Percentiles rank a stretch among this genome's conserved stretches.
Evolutionary conservation across 2,329 filamentous ascomycete genomes (phyloP).

Genomic region (Sarocladium brachiariae): DNA sequence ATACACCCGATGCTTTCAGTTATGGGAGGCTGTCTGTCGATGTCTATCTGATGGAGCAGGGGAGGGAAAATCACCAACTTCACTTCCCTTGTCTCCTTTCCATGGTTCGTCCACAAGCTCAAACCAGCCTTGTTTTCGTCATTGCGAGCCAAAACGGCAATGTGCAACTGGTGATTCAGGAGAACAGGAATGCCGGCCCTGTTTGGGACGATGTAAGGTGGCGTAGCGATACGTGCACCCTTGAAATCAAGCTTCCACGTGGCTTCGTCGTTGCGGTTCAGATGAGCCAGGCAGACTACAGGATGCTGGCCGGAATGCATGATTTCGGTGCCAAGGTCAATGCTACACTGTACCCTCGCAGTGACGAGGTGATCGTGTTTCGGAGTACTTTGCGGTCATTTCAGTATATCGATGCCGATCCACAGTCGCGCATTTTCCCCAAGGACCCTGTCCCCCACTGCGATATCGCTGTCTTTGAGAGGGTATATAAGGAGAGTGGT

Average conservation of each 20-base stretch:
- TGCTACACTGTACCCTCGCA: slow-evolving; percentile 58
- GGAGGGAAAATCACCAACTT: slow-evolving; percentile 59
- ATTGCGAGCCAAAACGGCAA: slow-evolving; percentile 75
- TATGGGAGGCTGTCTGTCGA: slow-evolving; percentile 74
- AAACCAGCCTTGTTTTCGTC: slow-evolving; percentile 63
- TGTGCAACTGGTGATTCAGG: slow-evolving; percentile 67
- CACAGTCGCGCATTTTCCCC: slow-evolving; percentile 67
- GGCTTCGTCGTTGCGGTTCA: slow-evolving; percentile 68
- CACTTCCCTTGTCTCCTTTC: slow-evolving; percentile 70
- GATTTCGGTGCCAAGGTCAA: slow-evolving; percentile 77
- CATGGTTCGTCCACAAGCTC: slow-evolving; percentile 61
- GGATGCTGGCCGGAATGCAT: slow-evolving; percentile 73
- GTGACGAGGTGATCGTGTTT: slow-evolving; percentile 65
- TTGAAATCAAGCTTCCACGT: slow-evolving; percentile 66
- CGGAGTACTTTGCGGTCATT: slow-evolving; percentile 65
- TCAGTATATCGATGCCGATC: slow-evolving; percentile 70
- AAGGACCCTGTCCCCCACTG: slow-evolving; percentile 66
- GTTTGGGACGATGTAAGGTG: slow-evolving; percentile 80
- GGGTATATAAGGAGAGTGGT: slow-evolving; percentile 58
- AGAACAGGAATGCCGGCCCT: slow-evolving; percentile 59
- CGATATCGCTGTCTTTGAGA: slow-evolving; percentile 70
- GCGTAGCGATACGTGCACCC: slow-evolving; percentile 58
- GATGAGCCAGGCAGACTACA: slow-evolving; percentile 70
- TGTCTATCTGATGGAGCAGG: slow-evolving; percentile 66
- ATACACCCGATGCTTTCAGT: slow-evolving; percentile 66